Evolutionary conservation across 148 eudicot species (phyloP), one percentile per base, ranked within the genome.

Genomic region (Silene conica): DNA sequence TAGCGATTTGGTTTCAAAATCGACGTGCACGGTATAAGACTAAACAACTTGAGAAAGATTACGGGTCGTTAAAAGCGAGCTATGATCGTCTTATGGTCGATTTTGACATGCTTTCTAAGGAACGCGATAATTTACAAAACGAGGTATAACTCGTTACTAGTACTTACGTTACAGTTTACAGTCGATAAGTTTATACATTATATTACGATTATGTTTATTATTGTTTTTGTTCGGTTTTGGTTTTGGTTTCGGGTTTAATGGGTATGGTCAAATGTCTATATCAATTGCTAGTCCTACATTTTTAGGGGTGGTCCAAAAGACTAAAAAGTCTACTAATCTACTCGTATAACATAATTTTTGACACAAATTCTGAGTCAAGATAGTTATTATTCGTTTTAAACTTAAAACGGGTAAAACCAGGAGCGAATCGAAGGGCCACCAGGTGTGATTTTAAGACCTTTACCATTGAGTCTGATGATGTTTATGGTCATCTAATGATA

Each of bases 1-100:
- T 91, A 6, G 86, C 93, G 0, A 81, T 91, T 31, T 91, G 97
- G 97, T 91, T 86, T 57, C 97, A 91, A 63, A 91, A 91, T 63
- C 70, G 93, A 28, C 80, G 97, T 23, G 93, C 97, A 10, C 80
- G 97, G 56, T 89, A 16, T 76, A 91, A 87, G 77, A 85, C 86
- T 15, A 91, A 91, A 66, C 90, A 83, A 38, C 84, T 91, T 68
- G 97, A 91, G 78, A 86, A 82, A 43, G 92, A 91, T 4, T 87
- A 85, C 77, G 86, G 69, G 55, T 59, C 56, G 2, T 79, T 87
- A 73, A 89, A 85, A 83, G 76, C 75, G 58, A 82, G 73, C 64
- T 87, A 75, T 83, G 88, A 86, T 2, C 66, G 67, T 14, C 87
- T 91, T 22, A 82, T 77, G 74, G 21, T 59, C 38, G 90, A 89